Percentiles rank a stretch among this genome's conserved stretches.
Evolutionary conservation across 73 alveolate species (phyloP).

Genomic region (Blepharisma japonicum): DNA sequence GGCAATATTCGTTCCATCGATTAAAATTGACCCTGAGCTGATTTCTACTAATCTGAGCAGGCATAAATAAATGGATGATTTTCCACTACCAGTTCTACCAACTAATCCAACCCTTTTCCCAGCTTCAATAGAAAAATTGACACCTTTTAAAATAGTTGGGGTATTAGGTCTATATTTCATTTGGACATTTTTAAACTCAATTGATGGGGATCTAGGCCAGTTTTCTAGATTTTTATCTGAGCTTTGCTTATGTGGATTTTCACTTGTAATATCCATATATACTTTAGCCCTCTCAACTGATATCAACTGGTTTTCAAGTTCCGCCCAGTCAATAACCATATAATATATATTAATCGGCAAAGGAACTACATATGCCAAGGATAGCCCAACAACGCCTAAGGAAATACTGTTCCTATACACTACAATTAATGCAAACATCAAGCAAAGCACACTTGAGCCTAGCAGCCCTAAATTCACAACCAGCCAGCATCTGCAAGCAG

Average conservation of each 20-base stretch:
- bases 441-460: neutral
- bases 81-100: slow-evolving; percentile 96
- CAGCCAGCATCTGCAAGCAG: slow-evolving; percentile 29
- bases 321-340: neutral
- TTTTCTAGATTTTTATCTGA: slow-evolving; percentile 4
- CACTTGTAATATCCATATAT: neutral
- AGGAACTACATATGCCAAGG: slow-evolving; percentile 30
- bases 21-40: slow-evolving; percentile 58
- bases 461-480: slow-evolving; percentile 9
- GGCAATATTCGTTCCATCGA: slow-evolving; percentile 67
- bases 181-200: slow-evolving; percentile 34
- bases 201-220: slow-evolving; percentile 43
- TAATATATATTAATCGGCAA: slow-evolving; percentile 13
- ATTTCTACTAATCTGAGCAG: slow-evolving; percentile 78
- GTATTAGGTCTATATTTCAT: slow-evolving; percentile 47
- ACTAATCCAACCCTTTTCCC: slow-evolving; percentile 87
- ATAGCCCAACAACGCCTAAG: slow-evolving; percentile 30
- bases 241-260: neutral
- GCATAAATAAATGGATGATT: slow-evolving; percentile 75
- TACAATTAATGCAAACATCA: neutral
- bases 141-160: slow-evolving; percentile 74
- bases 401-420: slow-evolving; percentile 4
- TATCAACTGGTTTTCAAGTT: slow-evolving; percentile 7
- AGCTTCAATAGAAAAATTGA: slow-evolving; percentile 64
- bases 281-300: slow-evolving; percentile 30